phyloP scores from a whole-genome alignment of 345 rosid genomes.

The Gossypium rotundifolium region DNA sequence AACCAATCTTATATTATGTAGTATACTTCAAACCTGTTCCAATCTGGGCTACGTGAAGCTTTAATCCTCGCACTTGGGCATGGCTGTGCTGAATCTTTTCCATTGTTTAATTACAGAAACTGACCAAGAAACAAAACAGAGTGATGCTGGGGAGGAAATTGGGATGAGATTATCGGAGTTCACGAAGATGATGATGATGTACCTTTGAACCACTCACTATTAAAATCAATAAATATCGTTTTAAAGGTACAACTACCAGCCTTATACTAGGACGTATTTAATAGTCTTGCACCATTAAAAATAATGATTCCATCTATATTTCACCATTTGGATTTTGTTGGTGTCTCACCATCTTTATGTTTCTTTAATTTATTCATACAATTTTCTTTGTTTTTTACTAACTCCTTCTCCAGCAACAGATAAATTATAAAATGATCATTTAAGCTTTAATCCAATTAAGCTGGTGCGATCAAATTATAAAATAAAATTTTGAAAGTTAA shows the following conservation, averaged over 20 bases:
- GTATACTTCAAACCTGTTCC: background rate
- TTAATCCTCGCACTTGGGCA: background rate
- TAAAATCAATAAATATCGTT: background rate
- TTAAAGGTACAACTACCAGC: background rate
- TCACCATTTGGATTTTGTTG: background rate
- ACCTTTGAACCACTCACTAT: background rate
- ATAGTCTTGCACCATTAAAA: background rate
- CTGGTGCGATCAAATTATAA: too few relatives aligned
- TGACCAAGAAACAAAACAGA: background rate
- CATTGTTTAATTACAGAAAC: background rate
- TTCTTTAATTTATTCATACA: background rate
- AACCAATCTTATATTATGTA: background rate
- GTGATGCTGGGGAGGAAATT: background rate
- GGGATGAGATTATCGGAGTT: background rate
- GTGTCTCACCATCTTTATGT: background rate
- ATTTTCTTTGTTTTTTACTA: too few relatives aligned
- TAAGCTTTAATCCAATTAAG: too few relatives aligned
- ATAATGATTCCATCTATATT: background rate
- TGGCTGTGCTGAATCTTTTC: slow-evolving; percentile 8
- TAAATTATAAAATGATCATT: too few relatives aligned
- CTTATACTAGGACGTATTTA: too few relatives aligned
- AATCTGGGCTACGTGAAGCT: background rate
- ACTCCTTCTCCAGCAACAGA: too few relatives aligned
- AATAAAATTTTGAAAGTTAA: too few relatives aligned
- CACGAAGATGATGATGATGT: too few relatives aligned